Evolutionary conservation across 495 filamentous ascomycete genomes (phyloP).

Genomic region (Aspergillus diversus): DNA sequence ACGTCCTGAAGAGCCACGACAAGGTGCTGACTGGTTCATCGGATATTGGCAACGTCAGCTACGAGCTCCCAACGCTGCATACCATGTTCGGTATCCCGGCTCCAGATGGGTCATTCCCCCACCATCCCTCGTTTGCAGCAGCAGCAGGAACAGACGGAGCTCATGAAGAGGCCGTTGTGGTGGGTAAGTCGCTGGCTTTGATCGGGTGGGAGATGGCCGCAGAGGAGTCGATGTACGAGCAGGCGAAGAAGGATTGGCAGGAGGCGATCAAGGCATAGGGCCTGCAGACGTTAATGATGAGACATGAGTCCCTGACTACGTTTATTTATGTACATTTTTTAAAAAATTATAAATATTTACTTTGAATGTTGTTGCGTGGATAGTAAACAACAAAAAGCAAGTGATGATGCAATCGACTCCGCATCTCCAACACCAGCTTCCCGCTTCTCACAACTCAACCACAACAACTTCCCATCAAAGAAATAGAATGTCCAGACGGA

Average conservation of each 20-base stretch:
- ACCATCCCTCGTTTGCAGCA: constrained; percentile 63
- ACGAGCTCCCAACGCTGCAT: constrained; percentile 64
- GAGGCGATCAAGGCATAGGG: constrained; percentile 24
- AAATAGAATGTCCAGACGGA: not conserved
- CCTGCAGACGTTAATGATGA: not conserved
- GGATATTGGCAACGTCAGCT: constrained; percentile 65
- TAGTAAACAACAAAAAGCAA: not conserved
- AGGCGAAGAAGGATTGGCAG: constrained; percentile 33
- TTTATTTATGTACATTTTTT: not conserved
- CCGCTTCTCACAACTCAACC: not conserved
- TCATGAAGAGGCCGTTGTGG: constrained; percentile 27
- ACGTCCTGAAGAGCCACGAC: constrained; percentile 50
- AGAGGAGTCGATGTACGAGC: constrained; percentile 46
- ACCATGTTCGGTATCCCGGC: constrained; percentile 59
- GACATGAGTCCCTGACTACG: not conserved
- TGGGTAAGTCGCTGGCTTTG: constrained; percentile 31
- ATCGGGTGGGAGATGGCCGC: constrained; percentile 44
- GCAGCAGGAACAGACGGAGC: constrained; percentile 52
- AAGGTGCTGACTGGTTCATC: constrained; percentile 54
- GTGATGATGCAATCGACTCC: constrained; percentile 6
- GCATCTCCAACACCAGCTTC: not conserved
- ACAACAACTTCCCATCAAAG: not conserved
- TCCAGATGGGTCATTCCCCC: constrained; percentile 51
- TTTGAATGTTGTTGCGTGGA: not conserved
- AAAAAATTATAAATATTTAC: not conserved